Base-by-base conservation (phyloP, 257 asterid species). In the Przewalskia tangutica region DNA sequence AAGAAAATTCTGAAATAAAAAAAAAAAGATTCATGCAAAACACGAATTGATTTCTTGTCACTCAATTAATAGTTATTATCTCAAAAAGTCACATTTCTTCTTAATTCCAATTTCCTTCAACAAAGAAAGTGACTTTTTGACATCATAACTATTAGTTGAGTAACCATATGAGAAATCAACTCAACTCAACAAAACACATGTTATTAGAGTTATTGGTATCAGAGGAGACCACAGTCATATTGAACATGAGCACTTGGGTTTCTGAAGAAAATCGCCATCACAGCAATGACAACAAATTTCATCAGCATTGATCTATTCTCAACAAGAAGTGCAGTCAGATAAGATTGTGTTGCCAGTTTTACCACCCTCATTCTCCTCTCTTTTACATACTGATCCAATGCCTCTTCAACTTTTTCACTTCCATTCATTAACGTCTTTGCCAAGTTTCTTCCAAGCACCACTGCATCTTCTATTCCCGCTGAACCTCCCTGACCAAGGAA, bases 401-500 rank as follows among this genome's bases (percentile, higher is more conserved):
- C 81, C 77, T 53, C 80, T 68, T 38, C 82, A 60, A n/a, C 73
- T 42, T 20, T 27, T 60, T 46, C 11, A 44, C 12, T 48, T 20
- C 79, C 59, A 10, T 58, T 8, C n/a, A 36, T 58, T 38, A 3
- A 38, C 0, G 44, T 11, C 5, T 78, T 78, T 17, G 82, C 88
- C 63, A 88, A 50, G 54, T 84, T 84, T 84, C 91, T 84, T 14
- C 87, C 89, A 48, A 88, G 88, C 18, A 88, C 91, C 67, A 88
- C 87, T 8, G 89, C 89, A 42, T 88, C 89, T 73, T 88, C 89
- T 3, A 86, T 34, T 63, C 83, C 83, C 1, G 88, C 85, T 5
- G 91, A 88, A 11, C 88, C 88, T 42, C 91, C 89, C 64, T 88
- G 89, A 2, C 84, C 91, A 42, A 88, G 71, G 77, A 83, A 86